Evolutionary conservation across 108 stramenopile species (phyloP).

Genomic region (Conticribra weissflogii): DNA sequence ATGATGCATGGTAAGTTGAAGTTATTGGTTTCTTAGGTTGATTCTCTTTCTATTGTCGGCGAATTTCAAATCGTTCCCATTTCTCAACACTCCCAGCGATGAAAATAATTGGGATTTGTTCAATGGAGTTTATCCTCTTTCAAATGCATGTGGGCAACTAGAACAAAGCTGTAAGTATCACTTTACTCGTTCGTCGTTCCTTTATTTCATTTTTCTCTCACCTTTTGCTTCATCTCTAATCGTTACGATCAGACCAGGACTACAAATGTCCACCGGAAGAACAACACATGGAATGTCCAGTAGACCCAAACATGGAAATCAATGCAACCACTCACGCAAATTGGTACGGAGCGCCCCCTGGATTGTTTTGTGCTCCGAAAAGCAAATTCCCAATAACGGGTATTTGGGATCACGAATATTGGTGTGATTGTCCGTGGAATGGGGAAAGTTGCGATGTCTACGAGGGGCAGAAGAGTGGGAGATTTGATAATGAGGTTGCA

Average conservation of each 20-base stretch:
- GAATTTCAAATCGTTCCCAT: too few relatives aligned
- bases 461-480: constrained; percentile 15
- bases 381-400: constrained; percentile 17
- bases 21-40: too few relatives aligned
- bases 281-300: background rate
- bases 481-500: constrained; percentile 10
- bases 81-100: constrained; percentile 7
- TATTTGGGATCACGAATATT: constrained; percentile 11
- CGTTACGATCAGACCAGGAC: too few relatives aligned
- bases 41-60: too few relatives aligned
- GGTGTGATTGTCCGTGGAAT: constrained; percentile 1
- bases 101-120: constrained; percentile 16
- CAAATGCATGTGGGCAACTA: constrained; percentile 40
- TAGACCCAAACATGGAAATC: background rate
- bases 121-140: constrained; percentile 22
- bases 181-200: too few relatives aligned
- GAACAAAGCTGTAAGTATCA: constrained; percentile 9
- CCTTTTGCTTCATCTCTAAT: too few relatives aligned
- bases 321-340: background rate
- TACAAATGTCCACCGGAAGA: too few relatives aligned
- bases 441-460: constrained; percentile 5
- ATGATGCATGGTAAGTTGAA: too few relatives aligned
- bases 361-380: constrained; percentile 20
- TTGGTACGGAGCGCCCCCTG: constrained; percentile 31
- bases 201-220: too few relatives aligned